Base-by-base conservation (phyloP, 2,329 filamentous ascomycete species). In the Claviceps capensis region DNA sequence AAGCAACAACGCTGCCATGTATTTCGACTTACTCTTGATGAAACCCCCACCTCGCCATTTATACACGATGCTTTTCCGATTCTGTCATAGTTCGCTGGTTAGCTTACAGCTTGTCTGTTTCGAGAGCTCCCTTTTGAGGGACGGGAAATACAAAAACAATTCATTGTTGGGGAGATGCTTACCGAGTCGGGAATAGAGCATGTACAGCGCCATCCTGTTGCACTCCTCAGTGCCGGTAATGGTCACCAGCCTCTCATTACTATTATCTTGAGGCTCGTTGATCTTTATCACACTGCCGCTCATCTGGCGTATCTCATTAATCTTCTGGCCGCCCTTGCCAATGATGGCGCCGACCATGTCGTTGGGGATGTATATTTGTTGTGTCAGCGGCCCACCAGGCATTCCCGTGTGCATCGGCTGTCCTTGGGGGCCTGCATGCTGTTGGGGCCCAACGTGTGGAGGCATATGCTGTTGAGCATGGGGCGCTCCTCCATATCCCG, bases 331-430 rank as follows among this genome's bases (percentile, higher is more conserved):
- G 56, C 93, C 93, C 73, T 98, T 98, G 63, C 93, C 93, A 61
- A 98, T 98, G 62, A 98, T 98, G 52, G 93, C 93, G 57, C 93
- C 93, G 51, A 98, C 93, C 93, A 98, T 97, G 64, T 98, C 93
- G 66, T 98, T 98, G 53, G 93, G 93, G 61, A 98, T 98, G 72
- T 86, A 98, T 59, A 98, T 98, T 70, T 98, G 93, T 70, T 98
- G 93, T 3, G 93, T 98, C 63, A 97, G 76, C 49, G 90, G 88
- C 23, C 70, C 68, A 13, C 69, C 72, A 5, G 67, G 64, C 77
- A 70, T 82, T 45, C 67, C 81, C 17, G 80, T 81, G 57, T 83
- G 81, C 72, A 89, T 84, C 8, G 88, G 85, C 62, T 87, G 85
- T 56, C 82, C 80, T 49, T 86, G 83, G 51, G 85, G 82, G 51